phyloP scores from a whole-genome alignment of 176 grass and related monocot genomes.

The Phragmites australis region DNA sequence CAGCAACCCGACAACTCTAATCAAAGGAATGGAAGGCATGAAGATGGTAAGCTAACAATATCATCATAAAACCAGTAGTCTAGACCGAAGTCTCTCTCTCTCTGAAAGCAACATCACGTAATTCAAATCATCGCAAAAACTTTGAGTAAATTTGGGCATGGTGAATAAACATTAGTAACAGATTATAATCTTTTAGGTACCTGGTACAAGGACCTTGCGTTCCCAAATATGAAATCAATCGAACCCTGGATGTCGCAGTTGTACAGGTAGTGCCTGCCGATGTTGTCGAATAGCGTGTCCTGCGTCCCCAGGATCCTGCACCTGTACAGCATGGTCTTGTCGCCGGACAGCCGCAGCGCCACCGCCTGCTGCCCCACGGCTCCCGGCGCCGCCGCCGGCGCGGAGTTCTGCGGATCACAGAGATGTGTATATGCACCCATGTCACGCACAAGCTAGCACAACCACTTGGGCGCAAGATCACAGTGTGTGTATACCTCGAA shows the following conservation, averaged over 20 bases:
- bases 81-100: no score
- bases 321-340: constrained; percentile 81
- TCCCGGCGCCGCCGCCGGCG: constrained; percentile 63
- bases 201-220: constrained; percentile 83
- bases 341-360: constrained; percentile 87
- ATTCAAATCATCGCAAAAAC: neutral
- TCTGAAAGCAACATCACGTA: no score
- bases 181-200: constrained; percentile 35
- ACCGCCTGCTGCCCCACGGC: constrained; percentile 83
- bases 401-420: constrained; percentile 58
- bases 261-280: constrained; percentile 76
- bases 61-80: constrained; percentile 1
- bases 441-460: neutral
- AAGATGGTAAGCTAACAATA: constrained; percentile 12
- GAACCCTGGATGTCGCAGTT: constrained; percentile 94
- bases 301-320: constrained; percentile 86
- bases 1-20: constrained; percentile 19
- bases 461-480: neutral
- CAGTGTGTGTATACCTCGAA: constrained; percentile 56
- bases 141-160: neutral
- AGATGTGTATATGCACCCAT: neutral
- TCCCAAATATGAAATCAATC: constrained; percentile 97
- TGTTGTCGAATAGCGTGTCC: constrained; percentile 95
- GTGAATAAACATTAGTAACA: neutral
- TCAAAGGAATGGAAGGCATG: constrained; percentile 14